These are phyloP conservation scores for Amanita phalloides DNA, from an alignment of 768 basidiomycete genomes.

Conservation along the genomic window DNA sequence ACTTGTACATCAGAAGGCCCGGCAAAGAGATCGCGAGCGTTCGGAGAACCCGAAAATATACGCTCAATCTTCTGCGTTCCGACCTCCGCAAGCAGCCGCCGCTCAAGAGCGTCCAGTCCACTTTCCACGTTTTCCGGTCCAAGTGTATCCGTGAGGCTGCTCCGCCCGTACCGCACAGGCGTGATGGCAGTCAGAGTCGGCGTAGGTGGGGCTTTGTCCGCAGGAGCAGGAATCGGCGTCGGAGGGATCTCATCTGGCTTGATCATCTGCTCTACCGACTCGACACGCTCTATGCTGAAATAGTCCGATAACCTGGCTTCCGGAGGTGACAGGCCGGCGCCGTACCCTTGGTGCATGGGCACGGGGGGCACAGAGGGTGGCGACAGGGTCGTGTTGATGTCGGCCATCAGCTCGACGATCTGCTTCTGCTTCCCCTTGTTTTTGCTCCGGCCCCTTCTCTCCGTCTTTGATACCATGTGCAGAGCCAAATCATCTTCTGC, in stretches of 20 bases:
- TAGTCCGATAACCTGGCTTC: constrained; percentile 11
- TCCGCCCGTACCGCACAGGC: constrained; percentile 10
- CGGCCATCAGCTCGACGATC: not conserved
- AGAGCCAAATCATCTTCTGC: constrained; percentile 19
- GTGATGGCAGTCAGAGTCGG: constrained; percentile 34
- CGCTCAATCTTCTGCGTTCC: constrained; percentile 48
- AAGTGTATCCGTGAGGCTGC: constrained; percentile 9
- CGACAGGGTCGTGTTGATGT: constrained; percentile 51
- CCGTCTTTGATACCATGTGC: constrained; percentile 7
- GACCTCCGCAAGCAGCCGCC: constrained; percentile 57
- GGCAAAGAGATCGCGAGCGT: constrained; percentile 21
- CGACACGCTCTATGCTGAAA: constrained; percentile 15
- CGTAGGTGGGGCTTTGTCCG: constrained; percentile 37
- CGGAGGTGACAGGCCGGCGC: not conserved
- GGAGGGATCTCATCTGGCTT: not conserved
- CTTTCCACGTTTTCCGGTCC: constrained; percentile 22
- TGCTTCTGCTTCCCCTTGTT: constrained; percentile 10
- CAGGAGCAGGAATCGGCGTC: constrained; percentile 8
- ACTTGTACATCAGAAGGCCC: not conserved
- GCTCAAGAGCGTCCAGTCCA: constrained; percentile 67
- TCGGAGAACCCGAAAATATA: constrained; percentile 16
- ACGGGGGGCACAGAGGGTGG: constrained; percentile 47
- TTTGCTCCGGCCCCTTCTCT: constrained; percentile 10
- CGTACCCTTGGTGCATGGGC: constrained; percentile 20
- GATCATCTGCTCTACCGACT: not conserved